Conservation (phyloP, 352 stramenopile genomes). For the Salisapilia sapeloensis region DNA sequence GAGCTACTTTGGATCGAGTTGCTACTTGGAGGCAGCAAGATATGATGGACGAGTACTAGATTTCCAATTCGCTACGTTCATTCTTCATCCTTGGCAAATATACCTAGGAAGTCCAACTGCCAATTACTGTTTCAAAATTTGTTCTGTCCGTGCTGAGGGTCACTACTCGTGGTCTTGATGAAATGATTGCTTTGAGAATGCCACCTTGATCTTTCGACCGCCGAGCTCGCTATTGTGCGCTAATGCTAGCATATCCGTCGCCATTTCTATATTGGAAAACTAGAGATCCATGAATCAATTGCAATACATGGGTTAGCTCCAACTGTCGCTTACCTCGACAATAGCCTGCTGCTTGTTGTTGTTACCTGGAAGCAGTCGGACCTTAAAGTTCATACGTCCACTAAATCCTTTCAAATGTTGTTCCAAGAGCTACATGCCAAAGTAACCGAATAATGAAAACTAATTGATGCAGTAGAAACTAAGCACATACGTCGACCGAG, state of each 20-base stretch:
- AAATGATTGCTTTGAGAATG: conserved; percentile 35
- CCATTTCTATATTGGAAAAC: conserved; percentile 24
- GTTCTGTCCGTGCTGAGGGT: no score
- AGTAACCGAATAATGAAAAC: neutral
- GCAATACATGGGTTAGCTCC: neutral
- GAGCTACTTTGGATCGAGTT: no score
- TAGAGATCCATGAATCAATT: conserved; percentile 2
- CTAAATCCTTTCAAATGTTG: conserved; percentile 14
- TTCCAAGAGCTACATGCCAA: conserved; percentile 11
- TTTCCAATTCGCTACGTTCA: no score
- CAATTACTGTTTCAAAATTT: no score
- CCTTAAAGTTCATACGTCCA: conserved; percentile 18
- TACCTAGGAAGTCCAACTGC: no score
- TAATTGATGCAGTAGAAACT: neutral
- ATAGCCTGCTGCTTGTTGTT: conserved; percentile 30
- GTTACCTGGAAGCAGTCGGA: conserved; percentile 24
- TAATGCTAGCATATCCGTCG: conserved; percentile 29
- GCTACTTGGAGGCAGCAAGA: no score
- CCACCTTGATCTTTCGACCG: conserved; percentile 24
- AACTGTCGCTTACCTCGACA: conserved; percentile 10
- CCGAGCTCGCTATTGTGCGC: conserved; percentile 25
- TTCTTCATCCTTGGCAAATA: no score
- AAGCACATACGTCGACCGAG: conserved; percentile 9
- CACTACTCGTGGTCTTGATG: no score
- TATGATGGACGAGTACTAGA: no score